phyloP scores from a whole-genome alignment of 1,284 basidiomycete genomes.

The Cutaneotrichosporon sp. region DNA sequence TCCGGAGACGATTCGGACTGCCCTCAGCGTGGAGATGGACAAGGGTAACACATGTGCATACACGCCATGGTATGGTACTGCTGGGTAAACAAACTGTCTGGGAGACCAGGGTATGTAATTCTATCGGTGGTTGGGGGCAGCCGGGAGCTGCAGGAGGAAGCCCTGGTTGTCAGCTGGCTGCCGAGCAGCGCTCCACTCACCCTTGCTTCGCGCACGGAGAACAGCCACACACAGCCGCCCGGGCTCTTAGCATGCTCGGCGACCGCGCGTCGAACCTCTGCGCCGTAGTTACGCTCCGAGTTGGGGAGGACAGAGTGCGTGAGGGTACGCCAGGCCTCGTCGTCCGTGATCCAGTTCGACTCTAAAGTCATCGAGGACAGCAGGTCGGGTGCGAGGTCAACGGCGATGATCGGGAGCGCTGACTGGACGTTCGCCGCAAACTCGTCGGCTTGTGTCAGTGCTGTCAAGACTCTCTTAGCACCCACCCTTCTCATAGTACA shows the following conservation, averaged over 20 bases:
- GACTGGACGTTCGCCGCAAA: slow-evolving; percentile 42
- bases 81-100: not conserved
- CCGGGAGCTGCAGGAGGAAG: slow-evolving; percentile 19
- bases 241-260: slow-evolving; percentile 13
- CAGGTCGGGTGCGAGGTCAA: slow-evolving; percentile 42
- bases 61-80: not conserved
- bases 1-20: no score
- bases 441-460: slow-evolving; percentile 32
- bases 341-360: slow-evolving; percentile 44
- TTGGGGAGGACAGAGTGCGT: slow-evolving; percentile 25
- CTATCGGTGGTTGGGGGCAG: not conserved
- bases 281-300: slow-evolving; percentile 39
- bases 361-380: slow-evolving; percentile 43
- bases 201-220: slow-evolving; percentile 56
- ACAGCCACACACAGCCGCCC: slow-evolving; percentile 59
- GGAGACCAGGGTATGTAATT: not conserved
- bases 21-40: no score
- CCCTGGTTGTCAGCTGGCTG: slow-evolving; percentile 1
- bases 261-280: slow-evolving; percentile 37
- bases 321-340: slow-evolving; percentile 44
- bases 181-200: slow-evolving; percentile 10
- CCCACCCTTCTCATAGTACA: slow-evolving; percentile 50
- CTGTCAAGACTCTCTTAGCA: not conserved
- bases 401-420: slow-evolving; percentile 43
- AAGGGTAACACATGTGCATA: not conserved